A percentile compares a stretch with the other conserved stretches of the same genome.
Conservation (phyloP, 164 flowering plant genomes). For the Malania oleifera region DNA sequence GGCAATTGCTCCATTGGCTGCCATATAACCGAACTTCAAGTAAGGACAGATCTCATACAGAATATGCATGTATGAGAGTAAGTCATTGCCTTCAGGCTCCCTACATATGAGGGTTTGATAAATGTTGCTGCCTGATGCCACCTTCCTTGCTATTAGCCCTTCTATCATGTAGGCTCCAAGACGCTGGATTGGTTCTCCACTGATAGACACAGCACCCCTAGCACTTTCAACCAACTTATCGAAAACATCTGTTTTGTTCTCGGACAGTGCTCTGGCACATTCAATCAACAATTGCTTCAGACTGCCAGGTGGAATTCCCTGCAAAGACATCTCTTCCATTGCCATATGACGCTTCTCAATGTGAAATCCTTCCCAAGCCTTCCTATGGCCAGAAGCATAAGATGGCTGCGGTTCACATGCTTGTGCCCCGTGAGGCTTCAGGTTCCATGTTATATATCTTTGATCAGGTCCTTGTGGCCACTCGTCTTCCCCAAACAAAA, state of each 20-base stretch:
- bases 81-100: constrained; percentile 58
- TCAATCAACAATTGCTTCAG: constrained; percentile 53
- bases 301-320: constrained; percentile 27
- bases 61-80: constrained; percentile 71
- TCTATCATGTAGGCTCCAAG: constrained; percentile 70
- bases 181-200: constrained; percentile 66
- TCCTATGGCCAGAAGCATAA: constrained; percentile 19
- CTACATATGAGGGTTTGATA: constrained; percentile 47
- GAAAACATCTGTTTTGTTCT: constrained; percentile 42
- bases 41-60: constrained; percentile 80
- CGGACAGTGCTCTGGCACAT: constrained; percentile 67
- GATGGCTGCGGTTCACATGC: constrained; percentile 29
- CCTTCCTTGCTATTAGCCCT: constrained; percentile 54
- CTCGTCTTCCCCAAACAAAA: constrained; percentile 26
- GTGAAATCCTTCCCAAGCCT: constrained; percentile 17
- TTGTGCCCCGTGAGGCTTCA: constrained; percentile 21
- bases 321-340: constrained; percentile 22
- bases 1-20: constrained; percentile 87
- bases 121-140: constrained; percentile 47
- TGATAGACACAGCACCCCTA: constrained; percentile 44
- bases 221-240: constrained; percentile 40
- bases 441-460: constrained; percentile 29
- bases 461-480: constrained; percentile 27
- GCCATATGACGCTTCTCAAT: constrained; percentile 38
- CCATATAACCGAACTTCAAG: constrained; percentile 81